phyloP scores from a whole-genome alignment of 73 alveolate species.

The Uronychia setigera region DNA sequence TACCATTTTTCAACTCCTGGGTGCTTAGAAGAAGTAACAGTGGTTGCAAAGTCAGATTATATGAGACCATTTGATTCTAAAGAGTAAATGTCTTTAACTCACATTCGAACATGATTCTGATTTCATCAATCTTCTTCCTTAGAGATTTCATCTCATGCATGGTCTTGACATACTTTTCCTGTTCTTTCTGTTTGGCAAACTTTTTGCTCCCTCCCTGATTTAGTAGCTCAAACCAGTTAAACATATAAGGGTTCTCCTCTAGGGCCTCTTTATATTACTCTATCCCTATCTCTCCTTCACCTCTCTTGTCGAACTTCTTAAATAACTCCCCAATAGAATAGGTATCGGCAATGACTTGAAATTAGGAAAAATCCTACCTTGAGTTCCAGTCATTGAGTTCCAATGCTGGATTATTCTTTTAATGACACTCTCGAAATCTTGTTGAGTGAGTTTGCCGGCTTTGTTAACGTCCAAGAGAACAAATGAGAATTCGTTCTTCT shows the following conservation, averaged over 20 bases:
- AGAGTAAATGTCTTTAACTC: too few relatives aligned
- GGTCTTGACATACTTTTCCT: not conserved
- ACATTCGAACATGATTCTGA: too few relatives aligned
- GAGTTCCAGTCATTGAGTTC: conserved; percentile 40
- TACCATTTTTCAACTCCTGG: too few relatives aligned
- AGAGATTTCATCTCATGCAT: not conserved
- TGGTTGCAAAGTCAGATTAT: too few relatives aligned
- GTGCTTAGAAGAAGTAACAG: too few relatives aligned
- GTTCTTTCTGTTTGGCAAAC: not conserved
- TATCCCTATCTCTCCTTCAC: conserved; percentile 43
- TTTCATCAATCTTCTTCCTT: not conserved
- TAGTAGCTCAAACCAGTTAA: conserved; percentile 49
- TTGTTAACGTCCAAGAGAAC: conserved; percentile 28
- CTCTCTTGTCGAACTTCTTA: conserved; percentile 26
- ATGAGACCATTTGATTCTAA: too few relatives aligned
- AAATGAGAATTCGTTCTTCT: conserved; percentile 51
- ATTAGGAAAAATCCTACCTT: not conserved
- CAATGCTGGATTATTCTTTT: conserved; percentile 37
- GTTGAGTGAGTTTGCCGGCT: conserved; percentile 31
- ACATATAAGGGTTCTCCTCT: conserved; percentile 25
- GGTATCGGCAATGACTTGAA: conserved; percentile 20
- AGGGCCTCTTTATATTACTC: conserved; percentile 44
- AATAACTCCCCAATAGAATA: conserved; percentile 26
- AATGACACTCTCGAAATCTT: conserved; percentile 31
- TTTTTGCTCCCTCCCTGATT: conserved; percentile 7